These are phyloP conservation scores for Phytophthora tubulina DNA, from an alignment of 352 stramenopile genomes.

Conservation along the genomic window DNA sequence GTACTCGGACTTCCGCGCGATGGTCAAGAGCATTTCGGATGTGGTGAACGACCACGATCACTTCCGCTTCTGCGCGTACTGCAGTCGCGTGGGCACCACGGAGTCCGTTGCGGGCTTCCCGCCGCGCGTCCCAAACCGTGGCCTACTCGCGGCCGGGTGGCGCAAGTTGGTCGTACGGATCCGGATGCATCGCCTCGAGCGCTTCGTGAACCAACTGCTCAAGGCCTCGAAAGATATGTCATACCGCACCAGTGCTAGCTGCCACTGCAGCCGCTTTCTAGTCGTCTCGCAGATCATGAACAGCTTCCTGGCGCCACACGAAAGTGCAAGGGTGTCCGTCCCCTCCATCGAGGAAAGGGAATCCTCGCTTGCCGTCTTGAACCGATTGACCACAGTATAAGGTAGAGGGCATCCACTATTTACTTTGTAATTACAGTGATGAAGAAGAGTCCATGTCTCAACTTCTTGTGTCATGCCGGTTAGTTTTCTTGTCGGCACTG, in stretches of 20 bases:
- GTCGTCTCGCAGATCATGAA: conserved; percentile 56
- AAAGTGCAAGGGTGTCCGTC: not conserved
- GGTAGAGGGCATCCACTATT: conserved; percentile 13
- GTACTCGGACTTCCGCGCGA: conserved; percentile 63
- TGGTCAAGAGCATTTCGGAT: conserved; percentile 48
- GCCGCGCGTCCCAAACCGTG: conserved; percentile 43
- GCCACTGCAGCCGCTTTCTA: conserved; percentile 54
- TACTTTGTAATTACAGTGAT: conserved; percentile 7
- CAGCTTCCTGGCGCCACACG: conserved; percentile 54
- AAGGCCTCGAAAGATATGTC: conserved; percentile 54
- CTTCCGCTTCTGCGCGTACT: conserved; percentile 66
- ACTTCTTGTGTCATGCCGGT: not conserved
- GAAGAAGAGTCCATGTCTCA: conserved; percentile 23
- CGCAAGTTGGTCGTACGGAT: conserved; percentile 32
- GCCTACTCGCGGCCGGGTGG: conserved; percentile 17
- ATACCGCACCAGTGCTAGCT: conserved; percentile 42
- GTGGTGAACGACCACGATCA: conserved; percentile 52
- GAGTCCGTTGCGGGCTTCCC: conserved; percentile 55
- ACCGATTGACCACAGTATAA: conserved; percentile 13
- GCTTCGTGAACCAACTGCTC: conserved; percentile 59
- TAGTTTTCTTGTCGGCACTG: too few species aligned
- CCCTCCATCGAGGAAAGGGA: not conserved
- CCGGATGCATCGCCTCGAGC: conserved; percentile 42
- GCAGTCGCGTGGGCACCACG: conserved; percentile 52
- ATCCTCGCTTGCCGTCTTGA: not conserved